Conservation (phyloP, 495 filamentous ascomycete genomes). For the Jackrogersella multiformis region DNA sequence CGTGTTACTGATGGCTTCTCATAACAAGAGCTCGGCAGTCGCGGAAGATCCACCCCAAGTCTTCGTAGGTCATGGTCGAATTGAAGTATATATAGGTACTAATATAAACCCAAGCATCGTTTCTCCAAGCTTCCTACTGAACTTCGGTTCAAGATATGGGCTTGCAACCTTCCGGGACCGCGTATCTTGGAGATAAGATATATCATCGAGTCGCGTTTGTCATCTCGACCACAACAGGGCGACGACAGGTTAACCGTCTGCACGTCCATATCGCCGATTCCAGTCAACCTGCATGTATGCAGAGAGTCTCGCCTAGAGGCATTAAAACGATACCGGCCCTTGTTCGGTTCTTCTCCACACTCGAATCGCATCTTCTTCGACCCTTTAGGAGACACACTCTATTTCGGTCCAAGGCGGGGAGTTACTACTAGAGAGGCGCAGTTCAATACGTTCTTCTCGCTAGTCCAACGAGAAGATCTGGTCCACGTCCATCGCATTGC, state of each 20-base stretch:
- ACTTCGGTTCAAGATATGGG: conserved; percentile 45
- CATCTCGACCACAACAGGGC: not conserved
- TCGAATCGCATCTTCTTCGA: conserved; percentile 37
- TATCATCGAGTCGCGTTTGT: not conserved
- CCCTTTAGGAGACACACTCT: conserved; percentile 39
- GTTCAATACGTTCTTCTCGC: conserved; percentile 31
- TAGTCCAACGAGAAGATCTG: conserved; percentile 32
- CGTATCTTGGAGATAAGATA: conserved; percentile 42
- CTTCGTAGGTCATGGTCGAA: conserved; percentile 24
- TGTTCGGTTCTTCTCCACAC: conserved; percentile 27
- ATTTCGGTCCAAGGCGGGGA: conserved; percentile 39
- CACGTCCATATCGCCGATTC: conserved; percentile 26
- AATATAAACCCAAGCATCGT: conserved; percentile 25
- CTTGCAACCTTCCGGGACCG: conserved; percentile 33
- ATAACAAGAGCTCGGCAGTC: not conserved
- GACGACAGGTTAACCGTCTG: not conserved
- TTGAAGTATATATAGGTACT: not conserved
- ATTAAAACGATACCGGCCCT: conserved; percentile 30
- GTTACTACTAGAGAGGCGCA: conserved; percentile 18
- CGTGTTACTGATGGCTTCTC: conserved; percentile 12
- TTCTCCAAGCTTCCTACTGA: conserved; percentile 41
- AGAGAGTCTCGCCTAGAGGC: conserved; percentile 41
- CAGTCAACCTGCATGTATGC: conserved; percentile 43
- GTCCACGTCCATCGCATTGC: conserved; percentile 41
- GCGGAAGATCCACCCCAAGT: not conserved